Evolutionary conservation across 2,329 filamentous ascomycete genomes (phyloP).

Genomic region (Xylariales sp.): DNA sequence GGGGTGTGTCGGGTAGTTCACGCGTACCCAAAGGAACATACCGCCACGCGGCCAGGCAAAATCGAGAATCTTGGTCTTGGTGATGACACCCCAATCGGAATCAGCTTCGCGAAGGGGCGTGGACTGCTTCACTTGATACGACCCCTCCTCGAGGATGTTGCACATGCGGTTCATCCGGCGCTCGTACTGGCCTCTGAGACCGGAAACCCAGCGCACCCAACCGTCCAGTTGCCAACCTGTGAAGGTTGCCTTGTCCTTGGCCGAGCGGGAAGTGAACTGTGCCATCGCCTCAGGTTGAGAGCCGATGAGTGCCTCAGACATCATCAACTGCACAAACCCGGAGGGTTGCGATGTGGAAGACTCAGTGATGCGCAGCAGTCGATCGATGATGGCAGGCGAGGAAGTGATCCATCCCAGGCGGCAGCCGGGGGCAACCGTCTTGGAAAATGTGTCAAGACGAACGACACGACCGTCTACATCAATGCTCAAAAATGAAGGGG

Average conservation of each 20-base stretch:
- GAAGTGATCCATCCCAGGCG: slow-evolving; percentile 88
- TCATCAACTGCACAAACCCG: slow-evolving; percentile 82
- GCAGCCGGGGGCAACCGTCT: slow-evolving; percentile 86
- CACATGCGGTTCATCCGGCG: slow-evolving; percentile 80
- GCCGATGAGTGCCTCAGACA: slow-evolving; percentile 73
- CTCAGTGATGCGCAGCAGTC: slow-evolving; percentile 70
- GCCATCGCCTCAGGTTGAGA: slow-evolving; percentile 50
- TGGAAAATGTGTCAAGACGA: slow-evolving; percentile 89
- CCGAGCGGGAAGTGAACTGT: slow-evolving; percentile 37
- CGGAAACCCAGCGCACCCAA: slow-evolving; percentile 88
- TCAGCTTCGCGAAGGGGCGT: slow-evolving; percentile 37
- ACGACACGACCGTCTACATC: slow-evolving; percentile 85
- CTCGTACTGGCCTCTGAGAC: slow-evolving; percentile 79
- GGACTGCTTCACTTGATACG: slow-evolving; percentile 61
- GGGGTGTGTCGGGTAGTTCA: slow-evolving; percentile 70
- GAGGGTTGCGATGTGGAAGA: slow-evolving; percentile 77
- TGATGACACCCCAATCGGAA: slow-evolving; percentile 69
- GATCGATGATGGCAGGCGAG: slow-evolving; percentile 73
- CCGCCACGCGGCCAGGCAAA: slow-evolving; percentile 80
- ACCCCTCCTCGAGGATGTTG: slow-evolving; percentile 63
- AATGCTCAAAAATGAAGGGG: slow-evolving; percentile 75
- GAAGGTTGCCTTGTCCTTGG: slow-evolving; percentile 43
- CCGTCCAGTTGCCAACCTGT: slow-evolving; percentile 73
- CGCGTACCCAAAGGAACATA: slow-evolving; percentile 85
- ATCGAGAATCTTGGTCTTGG: slow-evolving; percentile 68